Base-by-base conservation (phyloP, 805 yeast genomes). In the Myxozyma monticola region DNA sequence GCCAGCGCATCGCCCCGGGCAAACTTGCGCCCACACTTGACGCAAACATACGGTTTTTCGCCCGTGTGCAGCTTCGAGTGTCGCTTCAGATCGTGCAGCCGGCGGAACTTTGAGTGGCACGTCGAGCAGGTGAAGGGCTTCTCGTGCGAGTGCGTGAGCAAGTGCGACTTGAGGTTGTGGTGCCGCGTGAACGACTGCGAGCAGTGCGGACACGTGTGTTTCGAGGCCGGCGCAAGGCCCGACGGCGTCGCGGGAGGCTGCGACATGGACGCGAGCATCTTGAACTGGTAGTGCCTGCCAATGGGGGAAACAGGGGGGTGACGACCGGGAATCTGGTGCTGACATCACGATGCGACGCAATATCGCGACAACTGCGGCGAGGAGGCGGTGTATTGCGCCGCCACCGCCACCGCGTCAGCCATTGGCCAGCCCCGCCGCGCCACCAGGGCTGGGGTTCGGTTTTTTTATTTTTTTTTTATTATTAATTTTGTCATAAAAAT, bases 1-100 rank as follows among this genome's bases (percentile, higher is more conserved):
- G 81, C 76, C 24, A 86, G 71, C 0, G 95, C 89, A 66, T 86
- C 95, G 1, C 82, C 80, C 29, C 95, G 70, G 1, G 91, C 54
- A 35, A 44, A 37, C 41, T 44, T 49, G 45, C 49, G 54, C 7
- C 54, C 54, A 34, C 47, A 50, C 51, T 42, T 50, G 34, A n/a
- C 28, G 28, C 57, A 52, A 36, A 64, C 67, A 63, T 70, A 81
- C 1, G 91, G 90, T 63, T 78, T 81, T 57, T 80, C 88, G 20
- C 91, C 91, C 0, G 88, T 78, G 62, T 86, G 95, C 30, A 83
- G 72, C 65, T 83, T 83, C 49, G 77, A 78, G 62, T 86, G 95
- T 45, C 95, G 74, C 61, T 81, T 84, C 61, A 87, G 71, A 65
- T 87, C 95, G 65, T 85, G 90, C 26, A 80, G 75, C 40, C 95